Evolutionary conservation across 257 asterid species (phyloP).

Genomic region (Rhazya stricta): DNA sequence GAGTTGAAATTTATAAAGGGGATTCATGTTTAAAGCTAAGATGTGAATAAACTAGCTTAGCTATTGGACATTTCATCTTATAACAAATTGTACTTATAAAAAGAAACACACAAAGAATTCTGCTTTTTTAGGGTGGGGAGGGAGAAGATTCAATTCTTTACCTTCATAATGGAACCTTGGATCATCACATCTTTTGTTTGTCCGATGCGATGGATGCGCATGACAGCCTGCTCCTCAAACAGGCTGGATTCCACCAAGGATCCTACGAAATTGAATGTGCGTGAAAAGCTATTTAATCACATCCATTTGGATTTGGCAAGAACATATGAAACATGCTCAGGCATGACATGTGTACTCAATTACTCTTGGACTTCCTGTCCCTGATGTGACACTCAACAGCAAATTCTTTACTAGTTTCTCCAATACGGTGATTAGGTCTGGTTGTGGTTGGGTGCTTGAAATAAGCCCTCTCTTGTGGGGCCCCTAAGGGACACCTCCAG

Average conservation of each 20-base stretch:
- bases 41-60: neutral
- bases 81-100: no score
- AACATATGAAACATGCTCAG: neutral
- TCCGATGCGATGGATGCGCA: conserved; percentile 99
- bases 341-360: neutral
- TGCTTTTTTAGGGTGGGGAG: neutral
- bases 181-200: conserved; percentile 73
- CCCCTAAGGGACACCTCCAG: no score
- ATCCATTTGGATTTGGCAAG: neutral
- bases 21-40: neutral
- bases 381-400: neutral
- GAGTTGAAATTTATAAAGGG: neutral
- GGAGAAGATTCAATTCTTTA: conserved; percentile 12
- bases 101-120: no score
- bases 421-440: no score
- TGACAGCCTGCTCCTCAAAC: conserved; percentile 98
- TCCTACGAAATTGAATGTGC: conserved; percentile 42
- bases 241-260: conserved; percentile 99
- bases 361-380: neutral
- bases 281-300: neutral
- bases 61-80: neutral
- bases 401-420: neutral
- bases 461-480: no score
- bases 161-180: conserved; percentile 84
- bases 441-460: no score